Evolutionary conservation across 2,329 filamentous ascomycete species (phyloP).

Genomic region (Calonectria honghensis): DNA sequence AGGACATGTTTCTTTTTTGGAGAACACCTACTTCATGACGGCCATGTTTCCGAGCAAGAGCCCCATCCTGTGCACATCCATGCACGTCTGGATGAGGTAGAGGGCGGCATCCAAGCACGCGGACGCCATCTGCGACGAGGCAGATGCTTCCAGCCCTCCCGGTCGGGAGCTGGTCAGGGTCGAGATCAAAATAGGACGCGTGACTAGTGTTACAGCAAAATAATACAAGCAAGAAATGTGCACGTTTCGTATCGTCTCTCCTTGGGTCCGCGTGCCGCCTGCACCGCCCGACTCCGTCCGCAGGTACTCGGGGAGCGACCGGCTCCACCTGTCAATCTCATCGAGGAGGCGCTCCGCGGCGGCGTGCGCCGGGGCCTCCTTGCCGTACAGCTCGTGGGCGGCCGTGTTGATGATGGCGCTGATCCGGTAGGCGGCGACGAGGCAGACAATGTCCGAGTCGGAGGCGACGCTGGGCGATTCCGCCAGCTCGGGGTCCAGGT

Average conservation of each 20-base stretch:
- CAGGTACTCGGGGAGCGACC: constrained; percentile 63
- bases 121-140: constrained; percentile 64
- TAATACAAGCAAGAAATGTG: constrained; percentile 76
- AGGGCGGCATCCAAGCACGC: constrained; percentile 74
- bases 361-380: constrained; percentile 56
- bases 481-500: constrained; percentile 32
- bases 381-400: constrained; percentile 64
- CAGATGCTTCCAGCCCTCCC: constrained; percentile 50
- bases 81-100: constrained; percentile 73
- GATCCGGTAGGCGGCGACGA: constrained; percentile 65
- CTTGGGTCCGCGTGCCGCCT: constrained; percentile 38
- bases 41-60: constrained; percentile 74
- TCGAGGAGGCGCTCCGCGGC: constrained; percentile 64
- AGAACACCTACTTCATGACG: constrained; percentile 71
- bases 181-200: constrained; percentile 73
- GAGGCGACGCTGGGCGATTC: constrained; percentile 39
- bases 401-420: constrained; percentile 67
- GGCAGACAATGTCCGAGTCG: constrained; percentile 53
- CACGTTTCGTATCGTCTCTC: constrained; percentile 67
- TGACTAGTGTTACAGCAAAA: constrained; percentile 74
- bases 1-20: neutral
- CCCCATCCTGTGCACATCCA: constrained; percentile 66
- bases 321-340: constrained; percentile 67
- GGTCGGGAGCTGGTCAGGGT: constrained; percentile 63
- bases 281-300: constrained; percentile 33